These are phyloP conservation scores for Pseudocercospora macadamiae DNA, from an alignment of 2,329 filamentous ascomycete genomes.

Conservation along the genomic window DNA sequence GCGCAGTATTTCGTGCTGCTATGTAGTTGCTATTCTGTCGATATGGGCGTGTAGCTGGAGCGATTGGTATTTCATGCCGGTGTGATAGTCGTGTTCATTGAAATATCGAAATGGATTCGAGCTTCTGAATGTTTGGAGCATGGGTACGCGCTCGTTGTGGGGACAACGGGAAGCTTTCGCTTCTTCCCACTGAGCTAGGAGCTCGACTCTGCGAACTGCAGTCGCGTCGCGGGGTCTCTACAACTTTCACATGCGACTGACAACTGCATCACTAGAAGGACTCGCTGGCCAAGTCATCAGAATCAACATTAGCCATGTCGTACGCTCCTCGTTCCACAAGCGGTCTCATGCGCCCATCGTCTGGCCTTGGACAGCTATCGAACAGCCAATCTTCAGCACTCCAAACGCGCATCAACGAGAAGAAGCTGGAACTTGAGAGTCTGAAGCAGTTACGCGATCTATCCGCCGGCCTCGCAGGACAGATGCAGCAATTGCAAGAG, in stretches of 20 bases:
- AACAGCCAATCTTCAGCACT: conserved; percentile 66
- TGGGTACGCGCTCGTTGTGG: conserved; percentile 8
- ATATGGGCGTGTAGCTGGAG: background rate
- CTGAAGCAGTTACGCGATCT: conserved; percentile 77
- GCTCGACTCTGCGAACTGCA: too few species aligned
- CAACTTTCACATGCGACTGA: conserved; percentile 10
- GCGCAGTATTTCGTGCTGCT: background rate
- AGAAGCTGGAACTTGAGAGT: conserved; percentile 80
- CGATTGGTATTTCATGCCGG: conserved; percentile 8
- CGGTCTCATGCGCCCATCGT: conserved; percentile 53
- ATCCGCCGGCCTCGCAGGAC: conserved; percentile 74
- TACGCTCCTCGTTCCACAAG: conserved; percentile 44
- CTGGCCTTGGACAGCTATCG: conserved; percentile 36
- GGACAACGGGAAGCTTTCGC: conserved; percentile 11
- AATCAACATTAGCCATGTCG: conserved; percentile 33
- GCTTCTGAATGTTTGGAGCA: conserved; percentile 5
- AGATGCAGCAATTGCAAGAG: conserved; percentile 81
- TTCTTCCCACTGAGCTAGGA: background rate
- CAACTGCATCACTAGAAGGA: too few species aligned
- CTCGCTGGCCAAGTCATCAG: background rate
- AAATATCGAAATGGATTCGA: too few species aligned
- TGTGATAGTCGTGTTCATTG: conserved; percentile 2
- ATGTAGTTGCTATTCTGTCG: conserved; percentile 1
- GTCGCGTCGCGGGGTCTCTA: conserved; percentile 7
- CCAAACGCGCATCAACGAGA: conserved; percentile 77